Base-by-base conservation (phyloP, 1,139 yeast genomes). In the Zhuliangozyma parablackwelliae region DNA sequence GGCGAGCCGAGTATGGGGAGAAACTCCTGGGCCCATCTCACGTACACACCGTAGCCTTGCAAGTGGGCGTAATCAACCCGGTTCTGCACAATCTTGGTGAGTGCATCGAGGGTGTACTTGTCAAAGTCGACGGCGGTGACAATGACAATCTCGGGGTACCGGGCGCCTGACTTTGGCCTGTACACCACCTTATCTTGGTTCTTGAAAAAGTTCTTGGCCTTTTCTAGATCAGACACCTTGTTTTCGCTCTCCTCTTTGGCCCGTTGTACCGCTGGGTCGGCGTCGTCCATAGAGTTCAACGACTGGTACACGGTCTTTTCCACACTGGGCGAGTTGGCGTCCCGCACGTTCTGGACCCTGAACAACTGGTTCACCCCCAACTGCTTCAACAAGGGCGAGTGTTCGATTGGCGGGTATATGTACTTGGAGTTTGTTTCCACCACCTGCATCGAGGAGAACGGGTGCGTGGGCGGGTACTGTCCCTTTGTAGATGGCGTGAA, bases 51-150 rank as follows among this genome's bases (percentile, higher is more conserved):
- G 56, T 82, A 88, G 31, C 73, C 72, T 50, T 86, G 88, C 23
- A 60, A 61, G 54, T 80, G 82, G 7, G 94, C 95, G 53, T 88
- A 89, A 51, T 82, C 84, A 25, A 83, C 82, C 53, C 96, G 75
- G 58, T 88, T 88, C 53, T 85, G 89, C 10, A 86, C 82, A 35
- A 88, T 68, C 40, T 73, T 74, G 16, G 82, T 77, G 41, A 87
- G 63, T 26, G 80, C 77, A 9, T 75, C 74, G 39, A 73, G 51
- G 29, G 82, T 78, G 53, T 81, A 83, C 44, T 70, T 75, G 40
- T 80, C 86, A 51, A 78, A 86, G 61, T 89, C 95, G 28, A 90
- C 63, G 3, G 83, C 80, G 1, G 95, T 81, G n/a, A 90, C 96
- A 29, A 90, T 55, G 25, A 90, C 78, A 26, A 85, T 72, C 40